Evolutionary conservation across 768 basidiomycete species (phyloP).

Genomic region (Coprinopsis sp.): DNA sequence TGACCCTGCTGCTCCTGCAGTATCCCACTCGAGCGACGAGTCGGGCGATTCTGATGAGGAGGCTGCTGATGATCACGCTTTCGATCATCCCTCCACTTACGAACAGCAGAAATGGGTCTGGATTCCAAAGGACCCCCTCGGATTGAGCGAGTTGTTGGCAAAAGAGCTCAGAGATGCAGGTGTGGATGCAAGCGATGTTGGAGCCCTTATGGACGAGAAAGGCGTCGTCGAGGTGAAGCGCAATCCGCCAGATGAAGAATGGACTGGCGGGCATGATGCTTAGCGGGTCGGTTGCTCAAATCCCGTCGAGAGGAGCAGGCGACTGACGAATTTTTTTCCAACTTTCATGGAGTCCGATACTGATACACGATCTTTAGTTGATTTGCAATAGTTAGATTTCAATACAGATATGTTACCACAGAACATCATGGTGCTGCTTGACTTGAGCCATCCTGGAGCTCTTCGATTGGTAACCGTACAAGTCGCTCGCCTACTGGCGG

Average conservation of each 20-base stretch:
- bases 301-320: too few relatives aligned
- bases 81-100: slow-evolving; percentile 46
- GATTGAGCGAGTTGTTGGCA: slow-evolving; percentile 35
- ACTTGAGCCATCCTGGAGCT: slow-evolving; percentile 41
- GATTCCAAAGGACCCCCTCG: slow-evolving; percentile 40
- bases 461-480: slow-evolving; percentile 72
- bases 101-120: slow-evolving; percentile 43
- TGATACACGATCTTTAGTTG: too few relatives aligned
- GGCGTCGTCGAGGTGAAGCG: slow-evolving; percentile 43
- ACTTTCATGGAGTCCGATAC: too few relatives aligned
- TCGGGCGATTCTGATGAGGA: slow-evolving; percentile 24
- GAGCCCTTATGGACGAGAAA: slow-evolving; percentile 38
- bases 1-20: slow-evolving; percentile 27
- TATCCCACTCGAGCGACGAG: slow-evolving; percentile 22
- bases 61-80: slow-evolving; percentile 39
- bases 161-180: slow-evolving; percentile 34
- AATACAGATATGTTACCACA: background rate
- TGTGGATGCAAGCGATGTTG: slow-evolving; percentile 40
- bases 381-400: background rate
- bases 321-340: too few relatives aligned
- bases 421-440: slow-evolving; percentile 14
- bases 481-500: slow-evolving; percentile 47
- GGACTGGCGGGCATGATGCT: slow-evolving; percentile 34
- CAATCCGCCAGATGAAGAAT: slow-evolving; percentile 42
- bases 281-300: slow-evolving; percentile 12